Base-by-base conservation (phyloP, 176 grass and related monocot species). In the Dendrocalamus sinicus region DNA sequence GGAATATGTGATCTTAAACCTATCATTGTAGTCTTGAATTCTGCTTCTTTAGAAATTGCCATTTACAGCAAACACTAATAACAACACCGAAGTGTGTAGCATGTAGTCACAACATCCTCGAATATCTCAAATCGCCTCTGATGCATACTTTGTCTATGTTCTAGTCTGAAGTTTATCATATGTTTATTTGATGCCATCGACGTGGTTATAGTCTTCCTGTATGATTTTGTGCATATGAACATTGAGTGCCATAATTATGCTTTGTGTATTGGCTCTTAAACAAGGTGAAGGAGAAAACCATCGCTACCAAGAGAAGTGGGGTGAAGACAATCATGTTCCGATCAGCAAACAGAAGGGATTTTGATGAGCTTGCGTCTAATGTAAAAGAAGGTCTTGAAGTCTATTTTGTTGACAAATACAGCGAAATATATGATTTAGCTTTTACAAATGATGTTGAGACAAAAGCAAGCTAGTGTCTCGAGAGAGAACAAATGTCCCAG, bases 241-340 rank as follows among this genome's bases (percentile, higher is more conserved):
- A 66, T 53, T 87, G 13, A 48, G 7, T 13, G 8, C 66, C 58
- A 72, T 12, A 26, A 23, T 83, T 26, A 55, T 4, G 17, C 17
- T 19, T 20, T 52, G 32, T 16, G 15, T 77, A 79, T 35, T 51
- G 22, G 43, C 9, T 28, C 17, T 93, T n/a, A 44, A 88, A 88
- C 81, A 96, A 19, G 96, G 96, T 99, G 22, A 99, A 99, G 81
- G 96, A 99, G 93, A 99, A 99, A 73, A 89, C 93, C 4, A 99
- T 99, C 84, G 96, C 96, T 67, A 90, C 93, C 9, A 89, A 90
- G 77, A 89, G 96, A 83, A 99, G 93, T n/a, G 84, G 48, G 4
- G 83, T 99, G 20, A 99, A 96, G 84, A 99, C 81, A 0, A 88
- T 99, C 73, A 92, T 99, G 86, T 99, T 94, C 76, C 91, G 93